phyloP scores from a whole-genome alignment of 129 eudicot genomes.

The Centella asiatica region DNA sequence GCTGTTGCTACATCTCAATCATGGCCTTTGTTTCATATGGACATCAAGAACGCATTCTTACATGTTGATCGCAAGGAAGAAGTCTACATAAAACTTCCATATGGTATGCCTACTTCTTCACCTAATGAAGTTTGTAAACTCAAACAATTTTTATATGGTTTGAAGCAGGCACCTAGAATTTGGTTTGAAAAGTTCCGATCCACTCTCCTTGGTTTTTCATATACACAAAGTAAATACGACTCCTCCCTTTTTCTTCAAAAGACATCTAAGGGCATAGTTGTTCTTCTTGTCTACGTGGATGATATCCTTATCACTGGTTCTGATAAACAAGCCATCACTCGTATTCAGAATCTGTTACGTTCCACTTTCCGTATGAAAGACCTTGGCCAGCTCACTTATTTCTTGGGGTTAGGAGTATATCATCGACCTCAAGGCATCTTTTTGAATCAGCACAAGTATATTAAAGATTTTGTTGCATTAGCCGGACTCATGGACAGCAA shows the following conservation, averaged over 20 bases:
- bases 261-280: not conserved
- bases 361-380: not conserved
- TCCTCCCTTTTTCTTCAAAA: slow-evolving; percentile 1
- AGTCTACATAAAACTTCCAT: not conserved
- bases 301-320: not conserved
- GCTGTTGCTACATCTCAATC: not conserved
- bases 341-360: no score
- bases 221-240: slow-evolving; percentile 1
- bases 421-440: not conserved
- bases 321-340: no score
- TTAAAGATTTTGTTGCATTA: not conserved
- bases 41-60: no score
- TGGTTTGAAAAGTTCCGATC: not conserved
- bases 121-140: not conserved
- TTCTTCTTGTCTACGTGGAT: not conserved
- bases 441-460: slow-evolving; percentile 11
- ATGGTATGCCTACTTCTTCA: not conserved
- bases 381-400: not conserved
- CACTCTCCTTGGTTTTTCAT: slow-evolving; percentile 1
- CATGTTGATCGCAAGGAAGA: not conserved
- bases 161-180: no score
- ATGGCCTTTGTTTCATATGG: not conserved
- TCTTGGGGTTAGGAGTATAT: slow-evolving; percentile 1
- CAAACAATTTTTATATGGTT: no score
- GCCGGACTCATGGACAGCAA: not conserved